These are phyloP conservation scores for Paxillus ammoniavirescens DNA, from an alignment of 768 basidiomycete genomes.

Conservation along the genomic window DNA sequence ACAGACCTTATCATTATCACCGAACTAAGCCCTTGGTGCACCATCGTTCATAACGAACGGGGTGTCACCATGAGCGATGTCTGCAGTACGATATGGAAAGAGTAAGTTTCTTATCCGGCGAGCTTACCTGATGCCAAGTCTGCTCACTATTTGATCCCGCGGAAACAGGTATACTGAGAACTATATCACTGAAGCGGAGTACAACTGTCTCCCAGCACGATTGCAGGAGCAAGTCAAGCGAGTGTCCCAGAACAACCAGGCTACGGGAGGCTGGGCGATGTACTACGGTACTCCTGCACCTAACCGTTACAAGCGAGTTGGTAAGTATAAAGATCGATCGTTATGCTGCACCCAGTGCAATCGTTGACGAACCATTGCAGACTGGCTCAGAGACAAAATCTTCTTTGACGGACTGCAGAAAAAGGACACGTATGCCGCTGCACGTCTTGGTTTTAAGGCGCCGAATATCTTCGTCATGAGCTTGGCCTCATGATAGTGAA, in stretches of 20 bases:
- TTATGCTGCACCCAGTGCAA: neutral
- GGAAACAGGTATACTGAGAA: slow-evolving; percentile 64
- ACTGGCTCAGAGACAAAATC: slow-evolving; percentile 73
- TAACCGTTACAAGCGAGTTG: slow-evolving; percentile 58
- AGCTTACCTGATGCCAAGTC: neutral
- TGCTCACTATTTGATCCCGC: slow-evolving; percentile 10
- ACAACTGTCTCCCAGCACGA: slow-evolving; percentile 55
- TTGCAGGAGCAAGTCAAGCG: slow-evolving; percentile 73
- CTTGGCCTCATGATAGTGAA: slow-evolving; percentile 40
- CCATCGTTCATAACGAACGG: slow-evolving; percentile 63
- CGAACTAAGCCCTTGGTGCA: slow-evolving; percentile 74
- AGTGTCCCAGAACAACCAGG: slow-evolving; percentile 43
- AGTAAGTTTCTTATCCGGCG: slow-evolving; percentile 46
- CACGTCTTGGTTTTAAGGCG: slow-evolving; percentile 72
- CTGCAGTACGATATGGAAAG: slow-evolving; percentile 69
- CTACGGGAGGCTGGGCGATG: slow-evolving; percentile 36
- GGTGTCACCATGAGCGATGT: slow-evolving; percentile 80
- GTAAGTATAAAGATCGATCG: slow-evolving; percentile 38
- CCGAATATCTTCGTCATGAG: slow-evolving; percentile 80
- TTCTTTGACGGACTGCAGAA: slow-evolving; percentile 66
- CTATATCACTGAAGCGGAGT: slow-evolving; percentile 64
- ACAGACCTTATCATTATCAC: slow-evolving; percentile 58
- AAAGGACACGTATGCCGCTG: slow-evolving; percentile 57
- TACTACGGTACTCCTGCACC: slow-evolving; percentile 49
- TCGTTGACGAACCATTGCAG: slow-evolving; percentile 33